Evolutionary conservation across 305 asterid genomes (phyloP), one percentile per base, ranked within the genome.

Genomic region (Ajuga reptans): DNA sequence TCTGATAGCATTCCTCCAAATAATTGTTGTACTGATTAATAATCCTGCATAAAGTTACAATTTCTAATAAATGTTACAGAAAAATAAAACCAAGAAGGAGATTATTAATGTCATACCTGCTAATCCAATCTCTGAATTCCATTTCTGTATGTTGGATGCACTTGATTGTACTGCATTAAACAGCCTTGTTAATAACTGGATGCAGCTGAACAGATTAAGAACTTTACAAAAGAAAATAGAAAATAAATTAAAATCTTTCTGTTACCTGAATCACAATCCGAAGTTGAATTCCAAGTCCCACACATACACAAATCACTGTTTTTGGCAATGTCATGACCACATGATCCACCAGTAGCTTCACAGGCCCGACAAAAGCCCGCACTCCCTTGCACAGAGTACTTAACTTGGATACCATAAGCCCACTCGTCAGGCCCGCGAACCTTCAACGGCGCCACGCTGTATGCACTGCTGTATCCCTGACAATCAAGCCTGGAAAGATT

Each of bases 381-480:
- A 66, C 53, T 82, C 45, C 86, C 96, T 18, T 76, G 79, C 65
- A 70, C 34, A 11, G 85, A 83, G 58, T 88, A 90, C 83, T 81
- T 90, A 31, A 90, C 95, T 31, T 91, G 86, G n/a, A 90, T 90
- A 1, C 97, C 98, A 43, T 92, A 90, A 12, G 91, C 84, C 97
- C 98, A 92, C 36, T 71, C 87, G 36, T 76, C 84, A 11, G 98
- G 80, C 56, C 96, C 88, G 24, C 71, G 76, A 7, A 81, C 86
- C 69, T 82, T 79, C 79, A 92, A 16, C 0, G 97, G 97, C 3
- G 98, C 98, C 65, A 83, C 60, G 72, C 89, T 90, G 47, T 89
- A 92, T 0, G 97, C 96, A 51, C 98, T 92, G 72, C 97, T 92
- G 49, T 92, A 92, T 1, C 97, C 98, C 77, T 92, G 90, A 71